Evolutionary conservation across 2,329 filamentous ascomycete genomes (phyloP), one percentile per base, ranked within the genome.

Genomic region (Aspergillus intermedius): DNA sequence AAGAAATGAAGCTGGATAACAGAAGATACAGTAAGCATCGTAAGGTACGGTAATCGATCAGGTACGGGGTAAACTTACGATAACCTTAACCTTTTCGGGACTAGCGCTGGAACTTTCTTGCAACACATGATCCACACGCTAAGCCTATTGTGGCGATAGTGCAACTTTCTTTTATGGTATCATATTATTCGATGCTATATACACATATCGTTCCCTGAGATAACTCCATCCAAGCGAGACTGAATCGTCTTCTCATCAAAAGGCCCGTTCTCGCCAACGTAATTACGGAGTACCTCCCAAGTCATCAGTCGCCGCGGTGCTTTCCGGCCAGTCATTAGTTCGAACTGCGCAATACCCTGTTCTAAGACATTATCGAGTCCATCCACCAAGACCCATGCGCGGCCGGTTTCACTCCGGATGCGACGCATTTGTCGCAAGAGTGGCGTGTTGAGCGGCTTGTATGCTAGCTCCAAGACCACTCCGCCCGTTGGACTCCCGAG

Each of bases 271-370:
- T 68, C 65, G 9, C 65, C 66, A 21, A 59, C 60, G 44, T 68
- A 70, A 47, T 69, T 66, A 15, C 57, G 60, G 28, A 70, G 57
- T 10, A 86, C 82, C 57, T 83, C 82, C 39, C 80, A 74, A 52
- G 84, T 78, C 87, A 91, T 91, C 34, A 86, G 66, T 41, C 80
- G 72, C 22, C 86, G 77, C 2, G 86, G 86, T 13, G 86, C 85
- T 64, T 84, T 79, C 42, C 85, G 75, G 0, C 86, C 87, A 0
- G 87, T 90, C 63, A 91, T 88, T 2, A 91, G 68, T 66, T 91
- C 87, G 60, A 91, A 91, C 59, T 91, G 87, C 1, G 87, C 86
- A 66, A 87, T 87, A 0, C 84, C 87, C 62, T 91, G 87, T 63
- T 91, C 87, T 0, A 85, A 85, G 12, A 91, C 67, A 42, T 90